These are phyloP conservation scores for Capsaspora owczarzaki DNA, from an alignment of 78 protist species.

Conservation along the genomic window DNA sequence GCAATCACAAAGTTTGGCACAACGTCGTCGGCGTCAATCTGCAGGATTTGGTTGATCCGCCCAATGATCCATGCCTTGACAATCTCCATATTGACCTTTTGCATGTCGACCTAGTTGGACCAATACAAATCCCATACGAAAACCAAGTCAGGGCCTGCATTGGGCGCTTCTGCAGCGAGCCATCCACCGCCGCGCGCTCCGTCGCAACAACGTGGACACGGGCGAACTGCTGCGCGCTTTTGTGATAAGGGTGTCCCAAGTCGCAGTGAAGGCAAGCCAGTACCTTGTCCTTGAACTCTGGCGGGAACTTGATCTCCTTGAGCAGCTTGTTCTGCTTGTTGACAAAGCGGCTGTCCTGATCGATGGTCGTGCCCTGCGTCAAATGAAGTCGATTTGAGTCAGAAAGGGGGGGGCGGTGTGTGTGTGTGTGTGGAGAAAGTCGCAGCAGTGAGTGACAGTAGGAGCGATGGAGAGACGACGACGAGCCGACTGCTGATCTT, in stretches of 20 bases:
- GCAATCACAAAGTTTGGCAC: conserved; percentile 3
- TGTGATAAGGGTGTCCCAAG: no score
- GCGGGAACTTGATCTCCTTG: neutral
- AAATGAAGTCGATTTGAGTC: no score
- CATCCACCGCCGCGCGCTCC: no score
- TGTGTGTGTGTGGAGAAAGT: no score
- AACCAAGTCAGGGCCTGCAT: neutral
- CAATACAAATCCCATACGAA: no score
- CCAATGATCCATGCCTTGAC: conserved; percentile 40
- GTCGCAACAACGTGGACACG: no score
- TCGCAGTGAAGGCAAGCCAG: no score
- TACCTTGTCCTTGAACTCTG: neutral
- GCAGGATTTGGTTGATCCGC: conserved; percentile 16
- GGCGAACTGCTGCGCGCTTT: no score
- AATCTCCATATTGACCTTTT: conserved; percentile 25
- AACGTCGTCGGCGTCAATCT: conserved; percentile 53
- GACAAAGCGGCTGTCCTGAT: neutral
- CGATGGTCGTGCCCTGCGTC: neutral
- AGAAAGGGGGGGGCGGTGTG: no score
- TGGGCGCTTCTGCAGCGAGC: neutral
- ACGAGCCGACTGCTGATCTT: no score
- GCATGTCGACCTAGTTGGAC: conserved; percentile 48
- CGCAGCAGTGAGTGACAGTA: no score
- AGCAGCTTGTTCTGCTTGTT: neutral
- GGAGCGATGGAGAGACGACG: no score